Evolutionary conservation across 768 basidiomycete species (phyloP).

Genomic region (Austroboletus festivus): DNA sequence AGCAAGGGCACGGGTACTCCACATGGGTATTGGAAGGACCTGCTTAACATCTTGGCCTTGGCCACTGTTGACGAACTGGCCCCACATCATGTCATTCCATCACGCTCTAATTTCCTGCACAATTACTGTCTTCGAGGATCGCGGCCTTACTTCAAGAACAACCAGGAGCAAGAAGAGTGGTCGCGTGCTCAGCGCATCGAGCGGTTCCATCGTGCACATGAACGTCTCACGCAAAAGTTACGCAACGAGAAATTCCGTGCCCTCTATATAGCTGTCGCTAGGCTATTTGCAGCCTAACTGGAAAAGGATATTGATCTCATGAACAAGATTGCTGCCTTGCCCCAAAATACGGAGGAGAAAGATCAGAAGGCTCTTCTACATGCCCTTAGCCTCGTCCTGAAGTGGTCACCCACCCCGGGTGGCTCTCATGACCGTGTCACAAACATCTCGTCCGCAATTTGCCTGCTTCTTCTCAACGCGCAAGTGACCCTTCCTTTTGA

Average conservation of each 20-base stretch:
- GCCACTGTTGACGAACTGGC: constrained; percentile 51
- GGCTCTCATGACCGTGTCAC: constrained; percentile 60
- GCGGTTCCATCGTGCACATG: constrained; percentile 29
- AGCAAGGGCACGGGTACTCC: constrained; percentile 12
- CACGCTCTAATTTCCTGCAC: constrained; percentile 25
- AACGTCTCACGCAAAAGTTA: constrained; percentile 41
- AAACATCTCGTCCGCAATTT: constrained; percentile 63
- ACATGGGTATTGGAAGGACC: constrained; percentile 77
- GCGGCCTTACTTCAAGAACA: constrained; percentile 25
- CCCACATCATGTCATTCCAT: constrained; percentile 1
- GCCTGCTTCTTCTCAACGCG: constrained; percentile 45
- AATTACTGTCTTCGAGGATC: constrained; percentile 14
- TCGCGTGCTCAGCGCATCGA: constrained; percentile 16
- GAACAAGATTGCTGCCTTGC: constrained; percentile 33
- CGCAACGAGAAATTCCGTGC: constrained; percentile 52
- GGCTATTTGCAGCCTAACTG: constrained; percentile 55
- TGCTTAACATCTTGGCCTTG: constrained; percentile 64
- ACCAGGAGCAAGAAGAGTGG: constrained; percentile 25
- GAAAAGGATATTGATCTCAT: constrained; percentile 46
- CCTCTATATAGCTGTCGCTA: constrained; percentile 59
- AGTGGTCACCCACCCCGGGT: constrained; percentile 67
- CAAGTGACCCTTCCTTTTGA: constrained; percentile 20
- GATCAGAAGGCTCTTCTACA: constrained; percentile 10
- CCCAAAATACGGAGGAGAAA: constrained; percentile 24
- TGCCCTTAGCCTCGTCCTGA: constrained; percentile 53